Evolutionary conservation across 2,329 filamentous ascomycete species (phyloP).

Genomic region (Monosporascus ibericus): DNA sequence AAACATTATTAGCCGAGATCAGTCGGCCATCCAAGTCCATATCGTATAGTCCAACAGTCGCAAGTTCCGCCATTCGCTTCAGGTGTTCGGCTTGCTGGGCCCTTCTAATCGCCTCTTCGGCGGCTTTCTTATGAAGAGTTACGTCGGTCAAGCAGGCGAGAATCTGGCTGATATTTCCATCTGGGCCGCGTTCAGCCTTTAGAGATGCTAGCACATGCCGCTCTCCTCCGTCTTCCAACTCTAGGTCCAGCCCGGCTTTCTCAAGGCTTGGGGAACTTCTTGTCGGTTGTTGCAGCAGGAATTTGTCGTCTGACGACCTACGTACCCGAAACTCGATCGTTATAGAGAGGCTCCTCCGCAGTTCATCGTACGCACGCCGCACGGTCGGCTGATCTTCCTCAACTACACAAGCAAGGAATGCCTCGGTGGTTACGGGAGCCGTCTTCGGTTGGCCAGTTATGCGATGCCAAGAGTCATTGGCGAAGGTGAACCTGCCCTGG

Average conservation of each 20-base stretch:
- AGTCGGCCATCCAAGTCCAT: conserved; percentile 44
- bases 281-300: conserved; percentile 20
- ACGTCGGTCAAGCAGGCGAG: conserved; percentile 47
- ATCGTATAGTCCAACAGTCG: conserved; percentile 50
- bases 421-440: conserved; percentile 25
- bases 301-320: conserved; percentile 15
- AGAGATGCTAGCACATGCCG: conserved; percentile 42
- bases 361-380: conserved; percentile 34
- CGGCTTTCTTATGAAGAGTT: conserved; percentile 41
- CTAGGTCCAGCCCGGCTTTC: conserved; percentile 27
- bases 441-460: conserved; percentile 39
- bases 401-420: conserved; percentile 37
- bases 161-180: conserved; percentile 38
- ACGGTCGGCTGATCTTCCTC: conserved; percentile 40
- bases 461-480: conserved; percentile 60
- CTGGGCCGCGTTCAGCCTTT: conserved; percentile 37
- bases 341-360: conserved; percentile 30
- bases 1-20: conserved; percentile 46
- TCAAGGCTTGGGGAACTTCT: conserved; percentile 31
- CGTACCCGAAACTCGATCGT: conserved; percentile 43
- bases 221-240: conserved; percentile 24
- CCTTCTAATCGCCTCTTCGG: conserved; percentile 41
- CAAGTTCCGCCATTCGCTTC: conserved; percentile 47
- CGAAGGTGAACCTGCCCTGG: conserved; percentile 60
- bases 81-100: conserved; percentile 48